Evolutionary conservation across 345 rosid genomes (phyloP).

Genomic region (Brassica rapa): DNA sequence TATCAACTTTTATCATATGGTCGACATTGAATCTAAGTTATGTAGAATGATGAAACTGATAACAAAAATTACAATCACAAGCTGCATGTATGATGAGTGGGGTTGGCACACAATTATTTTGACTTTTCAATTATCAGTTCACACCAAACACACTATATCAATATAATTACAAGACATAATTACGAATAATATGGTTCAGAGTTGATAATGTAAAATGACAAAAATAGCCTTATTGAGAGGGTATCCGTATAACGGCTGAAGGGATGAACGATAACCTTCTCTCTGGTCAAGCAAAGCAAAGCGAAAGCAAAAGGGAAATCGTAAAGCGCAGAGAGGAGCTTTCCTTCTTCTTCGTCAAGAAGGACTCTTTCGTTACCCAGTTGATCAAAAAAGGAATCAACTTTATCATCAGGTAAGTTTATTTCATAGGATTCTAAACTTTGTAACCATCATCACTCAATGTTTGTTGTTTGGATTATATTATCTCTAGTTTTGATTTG

Average conservation of each 20-base stretch:
- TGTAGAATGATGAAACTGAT: background rate
- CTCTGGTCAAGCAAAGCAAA: background rate
- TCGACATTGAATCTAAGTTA: too few species aligned
- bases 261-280: background rate
- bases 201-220: background rate
- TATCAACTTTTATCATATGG: background rate
- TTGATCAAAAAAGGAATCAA: background rate
- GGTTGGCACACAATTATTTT: background rate
- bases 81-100: background rate
- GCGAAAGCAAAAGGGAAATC: background rate
- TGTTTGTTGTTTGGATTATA: background rate
- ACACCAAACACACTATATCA: slow-evolving; percentile 31
- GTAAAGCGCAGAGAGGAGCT: background rate
- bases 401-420: slow-evolving; percentile 1
- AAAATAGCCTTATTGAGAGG: background rate
- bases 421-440: background rate
- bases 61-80: background rate
- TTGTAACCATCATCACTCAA: background rate
- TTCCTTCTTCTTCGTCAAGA: background rate
- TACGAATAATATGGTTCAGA: background rate
- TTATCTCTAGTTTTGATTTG: background rate
- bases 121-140: slow-evolving; percentile 2
- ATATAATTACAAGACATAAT: background rate
- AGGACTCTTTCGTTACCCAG: background rate
- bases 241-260: background rate